phyloP scores from a whole-genome alignment of 163 green algal species.

The Scenedesmus sp. region DNA sequence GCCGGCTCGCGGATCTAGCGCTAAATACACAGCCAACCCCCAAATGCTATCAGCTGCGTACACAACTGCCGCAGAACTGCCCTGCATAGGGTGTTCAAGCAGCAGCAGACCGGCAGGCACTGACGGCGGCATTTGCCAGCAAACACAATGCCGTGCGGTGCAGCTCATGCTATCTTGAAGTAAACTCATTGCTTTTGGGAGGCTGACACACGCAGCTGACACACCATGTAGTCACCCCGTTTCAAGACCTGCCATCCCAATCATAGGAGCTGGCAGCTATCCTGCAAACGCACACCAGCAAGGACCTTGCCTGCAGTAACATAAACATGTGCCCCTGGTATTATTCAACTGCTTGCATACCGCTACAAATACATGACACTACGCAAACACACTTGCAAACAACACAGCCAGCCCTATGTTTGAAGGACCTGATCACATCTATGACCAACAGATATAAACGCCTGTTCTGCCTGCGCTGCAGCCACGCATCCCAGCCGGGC shows the following conservation, averaged over 20 bases:
- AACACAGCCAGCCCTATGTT: not conserved
- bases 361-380: too few relatives aligned
- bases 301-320: too few relatives aligned
- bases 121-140: not conserved
- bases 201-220: not conserved
- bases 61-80: not conserved
- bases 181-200: too few relatives aligned
- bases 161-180: not conserved
- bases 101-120: not conserved
- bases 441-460: too few relatives aligned
- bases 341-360: not conserved
- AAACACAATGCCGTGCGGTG: not conserved
- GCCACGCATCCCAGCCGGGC: not conserved
- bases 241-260: not conserved
- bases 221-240: not conserved
- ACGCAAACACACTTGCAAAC: not conserved
- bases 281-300: too few relatives aligned
- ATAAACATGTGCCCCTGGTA: not conserved
- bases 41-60: not conserved
- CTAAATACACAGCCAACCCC: not conserved
- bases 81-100: not conserved
- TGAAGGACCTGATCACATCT: too few relatives aligned
- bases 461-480: too few relatives aligned
- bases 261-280: too few relatives aligned
- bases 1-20: too few relatives aligned